phyloP scores from a whole-genome alignment of 352 stramenopile species.

The Phytophthora meadii region DNA sequence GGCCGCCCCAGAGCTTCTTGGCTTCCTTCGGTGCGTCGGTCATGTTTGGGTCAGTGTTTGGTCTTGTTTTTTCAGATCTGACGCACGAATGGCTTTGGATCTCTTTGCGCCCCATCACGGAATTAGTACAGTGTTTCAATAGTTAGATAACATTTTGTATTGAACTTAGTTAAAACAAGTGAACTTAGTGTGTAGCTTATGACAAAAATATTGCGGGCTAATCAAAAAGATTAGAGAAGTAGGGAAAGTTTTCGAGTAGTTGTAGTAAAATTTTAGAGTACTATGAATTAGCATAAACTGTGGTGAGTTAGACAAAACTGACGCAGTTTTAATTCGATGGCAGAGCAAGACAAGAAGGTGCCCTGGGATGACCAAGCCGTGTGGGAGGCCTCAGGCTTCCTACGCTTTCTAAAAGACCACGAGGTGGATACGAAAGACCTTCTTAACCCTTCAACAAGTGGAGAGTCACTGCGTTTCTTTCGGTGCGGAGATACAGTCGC shows the following conservation, averaged over 20 bases:
- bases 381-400: conserved; percentile 60
- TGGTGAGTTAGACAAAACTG: too few species aligned
- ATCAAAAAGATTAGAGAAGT: conserved; percentile 5
- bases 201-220: neutral
- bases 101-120: neutral
- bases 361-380: conserved; percentile 49
- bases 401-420: conserved; percentile 64
- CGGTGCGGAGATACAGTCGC: conserved; percentile 35
- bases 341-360: conserved; percentile 3
- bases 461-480: conserved; percentile 60
- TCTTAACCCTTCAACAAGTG: conserved; percentile 26
- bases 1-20: conserved; percentile 91
- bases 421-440: conserved; percentile 56
- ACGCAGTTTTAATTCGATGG: neutral
- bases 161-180: too few species aligned
- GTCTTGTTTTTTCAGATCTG: neutral
- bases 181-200: neutral
- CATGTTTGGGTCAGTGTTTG: conserved; percentile 15
- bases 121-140: neutral
- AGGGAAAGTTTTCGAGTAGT: too few species aligned
- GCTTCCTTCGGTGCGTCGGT: conserved; percentile 47
- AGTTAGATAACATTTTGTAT: too few species aligned
- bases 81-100: conserved; percentile 2
- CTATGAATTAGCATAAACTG: too few species aligned
- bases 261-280: too few species aligned